Evolutionary conservation across 2,329 filamentous ascomycete genomes (phyloP).

Genomic region (Bisporella sp.): DNA sequence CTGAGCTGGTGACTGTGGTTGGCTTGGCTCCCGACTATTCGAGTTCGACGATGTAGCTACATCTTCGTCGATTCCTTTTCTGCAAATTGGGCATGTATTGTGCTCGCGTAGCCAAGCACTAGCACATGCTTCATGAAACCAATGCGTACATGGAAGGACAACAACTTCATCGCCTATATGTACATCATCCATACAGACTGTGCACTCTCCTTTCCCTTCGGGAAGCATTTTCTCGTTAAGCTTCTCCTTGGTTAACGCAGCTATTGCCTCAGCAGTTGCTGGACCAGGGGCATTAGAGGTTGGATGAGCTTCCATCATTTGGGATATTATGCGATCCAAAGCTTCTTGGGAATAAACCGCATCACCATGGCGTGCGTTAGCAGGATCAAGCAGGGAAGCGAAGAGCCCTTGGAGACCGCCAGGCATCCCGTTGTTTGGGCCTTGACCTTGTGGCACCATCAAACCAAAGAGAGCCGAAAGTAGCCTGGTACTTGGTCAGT

Average conservation of each 20-base stretch:
- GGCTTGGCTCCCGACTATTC: constrained; percentile 11
- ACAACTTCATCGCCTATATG: constrained; percentile 66
- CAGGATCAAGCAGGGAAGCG: constrained; percentile 42
- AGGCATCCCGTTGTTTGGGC: constrained; percentile 27
- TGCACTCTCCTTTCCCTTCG: constrained; percentile 71
- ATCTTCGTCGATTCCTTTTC: constrained; percentile 34
- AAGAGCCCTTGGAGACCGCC: constrained; percentile 46
- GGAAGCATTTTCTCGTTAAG: constrained; percentile 63
- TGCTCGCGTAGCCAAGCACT: constrained; percentile 81
- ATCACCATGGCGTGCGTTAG: constrained; percentile 58
- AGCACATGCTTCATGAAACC: constrained; percentile 84
- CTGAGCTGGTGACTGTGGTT: background rate
- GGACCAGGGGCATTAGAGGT: constrained; percentile 74
- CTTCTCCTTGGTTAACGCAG: constrained; percentile 62
- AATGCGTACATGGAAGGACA: constrained; percentile 80
- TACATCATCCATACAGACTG: constrained; percentile 89
- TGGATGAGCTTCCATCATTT: constrained; percentile 79
- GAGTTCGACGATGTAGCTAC: constrained; percentile 1
- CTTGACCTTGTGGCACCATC: constrained; percentile 15
- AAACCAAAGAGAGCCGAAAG: constrained; percentile 21
- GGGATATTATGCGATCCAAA: constrained; percentile 78
- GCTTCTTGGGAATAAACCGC: constrained; percentile 88
- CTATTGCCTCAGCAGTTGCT: constrained; percentile 68
- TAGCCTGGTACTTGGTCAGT: constrained; percentile 23
- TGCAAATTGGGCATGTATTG: constrained; percentile 84